Evolutionary conservation across 164 flowering plant genomes (phyloP), one percentile per base, ranked within the genome.

Genomic region (Nymphaea thermarum): DNA sequence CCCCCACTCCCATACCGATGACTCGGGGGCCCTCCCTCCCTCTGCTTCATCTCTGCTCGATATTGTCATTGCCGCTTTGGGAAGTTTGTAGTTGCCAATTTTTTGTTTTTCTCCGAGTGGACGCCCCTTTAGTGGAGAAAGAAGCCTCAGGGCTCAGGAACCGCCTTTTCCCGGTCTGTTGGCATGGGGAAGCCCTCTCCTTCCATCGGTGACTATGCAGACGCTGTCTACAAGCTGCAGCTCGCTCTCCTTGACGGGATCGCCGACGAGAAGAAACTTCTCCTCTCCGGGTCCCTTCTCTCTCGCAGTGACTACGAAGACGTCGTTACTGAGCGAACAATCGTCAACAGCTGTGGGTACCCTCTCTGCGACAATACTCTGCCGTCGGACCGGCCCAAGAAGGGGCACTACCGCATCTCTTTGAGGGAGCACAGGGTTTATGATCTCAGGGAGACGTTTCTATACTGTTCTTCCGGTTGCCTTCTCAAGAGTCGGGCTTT

Each of bases 391-490:
- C 69, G 69, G 2, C 72, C 76, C 2, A 64, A 77, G n/a, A 86
- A 82, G 74, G 90, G 95, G 1, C 85, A 79, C 4, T 94, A 84
- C 72, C 79, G 86, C 2, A 84, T 91, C 64, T 85, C 97, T 0
- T 67, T 88, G 43, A 91, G 85, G 78, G 95, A 88, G 75, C 95
- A 94, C 68, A 88, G 77, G 76, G 96, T 91, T 4, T 87, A 85
- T 71, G 97, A 94, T 62, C 76, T 87, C n/a, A 79, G 78, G 2
- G 97, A 94, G 70, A 82, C 89, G 0, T 74, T 77, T 62, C 71
- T 78, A 86, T 91, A 80, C 60, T 91, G 99, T 73, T 86, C 91
- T 0, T 68, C 89, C 1, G 66, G 44, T 18, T 94, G 96, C 68
- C 75, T 86, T 4, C 72, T 85, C 44, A 80, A 80, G n/a, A 90